These are phyloP conservation scores for Fusarium sp. DNA, from an alignment of 2,329 filamentous ascomycete genomes.

Conservation along the genomic window DNA sequence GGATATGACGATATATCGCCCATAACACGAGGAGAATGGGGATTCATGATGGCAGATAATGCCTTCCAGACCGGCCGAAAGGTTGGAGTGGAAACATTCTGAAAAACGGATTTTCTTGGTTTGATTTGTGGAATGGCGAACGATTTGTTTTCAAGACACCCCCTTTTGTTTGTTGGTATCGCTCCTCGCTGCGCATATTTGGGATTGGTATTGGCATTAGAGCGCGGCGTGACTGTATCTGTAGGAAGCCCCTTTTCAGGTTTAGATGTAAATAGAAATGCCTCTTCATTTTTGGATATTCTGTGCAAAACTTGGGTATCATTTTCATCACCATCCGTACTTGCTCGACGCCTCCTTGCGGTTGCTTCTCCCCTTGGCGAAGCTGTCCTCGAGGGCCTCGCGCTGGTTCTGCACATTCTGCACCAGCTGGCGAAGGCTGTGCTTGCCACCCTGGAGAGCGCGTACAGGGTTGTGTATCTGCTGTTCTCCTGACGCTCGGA, in stretches of 20 bases:
- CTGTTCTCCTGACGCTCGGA: slow-evolving; percentile 77
- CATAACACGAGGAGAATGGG: slow-evolving; percentile 72
- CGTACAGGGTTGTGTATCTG: slow-evolving; percentile 86
- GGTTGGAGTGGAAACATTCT: slow-evolving; percentile 58
- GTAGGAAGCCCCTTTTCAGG: not conserved
- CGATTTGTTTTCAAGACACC: slow-evolving; percentile 22
- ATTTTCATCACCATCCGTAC: slow-evolving; percentile 78
- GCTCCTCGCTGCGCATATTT: slow-evolving; percentile 16
- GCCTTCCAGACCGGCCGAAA: slow-evolving; percentile 58
- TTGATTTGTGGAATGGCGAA: slow-evolving; percentile 15
- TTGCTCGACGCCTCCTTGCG: slow-evolving; percentile 83
- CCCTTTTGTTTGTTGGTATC: slow-evolving; percentile 10
- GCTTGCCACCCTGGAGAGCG: slow-evolving; percentile 84
- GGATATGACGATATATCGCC: slow-evolving; percentile 72
- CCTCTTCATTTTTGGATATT: slow-evolving; percentile 18
- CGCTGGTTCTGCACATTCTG: slow-evolving; percentile 84
- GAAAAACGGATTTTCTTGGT: slow-evolving; percentile 9
- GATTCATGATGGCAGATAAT: slow-evolving; percentile 66
- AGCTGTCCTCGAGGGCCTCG: slow-evolving; percentile 91
- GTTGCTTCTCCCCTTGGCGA: slow-evolving; percentile 82
- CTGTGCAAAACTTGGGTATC: slow-evolving; percentile 39
- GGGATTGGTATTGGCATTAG: slow-evolving; percentile 22
- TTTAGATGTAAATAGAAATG: slow-evolving; percentile 8
- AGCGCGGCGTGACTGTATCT: slow-evolving; percentile 12
- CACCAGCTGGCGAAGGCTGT: slow-evolving; percentile 88